Conservation (phyloP, 139 green algal species). For the Chloropicon primus region DNA sequence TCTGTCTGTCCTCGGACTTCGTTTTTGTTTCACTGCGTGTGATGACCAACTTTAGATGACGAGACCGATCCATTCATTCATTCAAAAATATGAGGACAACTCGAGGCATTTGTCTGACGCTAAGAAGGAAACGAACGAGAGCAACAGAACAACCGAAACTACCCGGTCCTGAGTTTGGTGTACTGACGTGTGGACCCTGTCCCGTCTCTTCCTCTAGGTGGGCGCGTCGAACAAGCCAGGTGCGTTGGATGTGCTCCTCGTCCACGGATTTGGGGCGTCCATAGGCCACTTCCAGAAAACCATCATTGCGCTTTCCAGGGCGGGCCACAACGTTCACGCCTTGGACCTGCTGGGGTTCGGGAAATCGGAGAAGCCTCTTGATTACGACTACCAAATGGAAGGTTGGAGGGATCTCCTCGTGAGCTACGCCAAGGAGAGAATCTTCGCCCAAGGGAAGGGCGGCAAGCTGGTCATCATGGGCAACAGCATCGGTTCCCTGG, state of each 20-base stretch:
- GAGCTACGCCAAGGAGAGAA: not conserved
- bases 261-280: constrained; percentile 15
- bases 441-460: not conserved
- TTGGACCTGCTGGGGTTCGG: constrained; percentile 15
- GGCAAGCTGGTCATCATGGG: not conserved
- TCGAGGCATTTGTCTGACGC: not conserved
- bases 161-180: too few relatives aligned
- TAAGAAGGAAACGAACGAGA: not conserved
- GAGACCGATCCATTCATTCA: not conserved
- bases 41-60: not conserved
- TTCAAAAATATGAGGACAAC: not conserved
- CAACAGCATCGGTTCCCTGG: constrained; percentile 9
- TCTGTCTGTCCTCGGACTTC: too few relatives aligned
- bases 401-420: constrained; percentile 12
- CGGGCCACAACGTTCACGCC: constrained; percentile 9
- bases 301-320: not conserved
- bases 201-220: not conserved
- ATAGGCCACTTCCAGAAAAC: constrained; percentile 8
- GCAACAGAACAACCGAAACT: too few relatives aligned
- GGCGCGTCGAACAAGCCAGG: not conserved
- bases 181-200: not conserved
- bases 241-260: constrained; percentile 4
- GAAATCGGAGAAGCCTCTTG: constrained; percentile 4
- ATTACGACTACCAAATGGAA: not conserved
- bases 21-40: not conserved